Evolutionary conservation across 2,329 filamentous ascomycete species (phyloP).

Genomic region (Xylariaceae sp.): DNA sequence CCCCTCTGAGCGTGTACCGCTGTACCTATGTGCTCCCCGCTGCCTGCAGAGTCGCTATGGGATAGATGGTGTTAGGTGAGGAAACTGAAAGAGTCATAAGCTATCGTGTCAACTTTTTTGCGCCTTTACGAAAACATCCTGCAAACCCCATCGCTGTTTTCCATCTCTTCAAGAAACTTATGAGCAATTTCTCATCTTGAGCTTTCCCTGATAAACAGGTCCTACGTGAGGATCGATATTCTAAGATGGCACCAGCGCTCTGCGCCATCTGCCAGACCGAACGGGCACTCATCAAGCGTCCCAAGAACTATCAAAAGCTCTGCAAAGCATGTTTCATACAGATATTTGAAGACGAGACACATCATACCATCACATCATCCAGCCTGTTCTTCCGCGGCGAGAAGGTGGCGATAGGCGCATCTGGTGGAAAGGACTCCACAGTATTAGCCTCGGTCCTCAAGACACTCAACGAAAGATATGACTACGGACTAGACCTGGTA

Average conservation of each 20-base stretch:
- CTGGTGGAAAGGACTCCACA: slow-evolving; percentile 95
- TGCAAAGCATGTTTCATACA: slow-evolving; percentile 84
- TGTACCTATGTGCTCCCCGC: background rate
- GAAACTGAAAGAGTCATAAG: background rate
- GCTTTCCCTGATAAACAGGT: background rate
- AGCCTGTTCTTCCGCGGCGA: slow-evolving; percentile 81
- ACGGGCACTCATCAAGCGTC: slow-evolving; percentile 84
- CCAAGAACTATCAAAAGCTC: slow-evolving; percentile 91
- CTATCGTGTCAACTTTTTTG: too few relatives aligned
- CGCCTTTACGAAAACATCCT: too few relatives aligned
- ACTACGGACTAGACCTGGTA: slow-evolving; percentile 80
- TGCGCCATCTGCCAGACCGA: slow-evolving; percentile 74
- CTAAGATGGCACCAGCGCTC: slow-evolving; percentile 66
- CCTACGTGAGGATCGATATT: background rate
- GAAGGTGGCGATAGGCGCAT: slow-evolving; percentile 88
- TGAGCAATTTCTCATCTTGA: background rate
- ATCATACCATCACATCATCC: slow-evolving; percentile 82
- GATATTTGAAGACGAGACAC: slow-evolving; percentile 88
- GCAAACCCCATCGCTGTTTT: too few relatives aligned
- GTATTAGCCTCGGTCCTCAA: slow-evolving; percentile 93
- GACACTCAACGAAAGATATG: slow-evolving; percentile 84
- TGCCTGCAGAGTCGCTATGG: background rate
- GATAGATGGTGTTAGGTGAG: background rate
- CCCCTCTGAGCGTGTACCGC: background rate
- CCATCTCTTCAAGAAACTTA: too few relatives aligned